These are phyloP conservation scores for Hemileccinum impolitum DNA, from an alignment of 768 basidiomycete genomes.

Conservation along the genomic window DNA sequence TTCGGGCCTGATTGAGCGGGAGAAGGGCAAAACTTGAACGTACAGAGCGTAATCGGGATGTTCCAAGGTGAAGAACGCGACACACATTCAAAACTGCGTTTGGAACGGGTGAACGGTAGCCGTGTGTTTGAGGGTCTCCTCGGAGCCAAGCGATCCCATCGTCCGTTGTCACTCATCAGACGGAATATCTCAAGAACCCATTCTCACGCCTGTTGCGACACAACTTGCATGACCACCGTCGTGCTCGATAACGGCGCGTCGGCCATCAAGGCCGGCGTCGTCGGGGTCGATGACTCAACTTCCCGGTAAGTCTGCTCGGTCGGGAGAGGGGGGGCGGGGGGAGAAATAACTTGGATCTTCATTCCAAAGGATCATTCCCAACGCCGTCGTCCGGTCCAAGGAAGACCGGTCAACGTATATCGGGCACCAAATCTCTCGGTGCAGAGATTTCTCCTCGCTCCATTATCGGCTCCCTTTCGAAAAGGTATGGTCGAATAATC, in stretches of 20 bases:
- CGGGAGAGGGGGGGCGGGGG: too few relatives aligned
- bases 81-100: constrained; percentile 43
- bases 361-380: constrained; percentile 59
- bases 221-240: constrained; percentile 38
- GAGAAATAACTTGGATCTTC: background rate
- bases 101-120: too few relatives aligned
- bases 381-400: constrained; percentile 83
- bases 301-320: constrained; percentile 19
- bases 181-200: constrained; percentile 4
- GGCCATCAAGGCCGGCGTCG: constrained; percentile 72
- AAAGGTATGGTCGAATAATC: constrained; percentile 47
- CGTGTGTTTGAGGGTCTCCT: too few relatives aligned
- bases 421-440: constrained; percentile 78
- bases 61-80: constrained; percentile 73
- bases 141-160: too few relatives aligned
- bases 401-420: constrained; percentile 79
- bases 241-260: constrained; percentile 88
- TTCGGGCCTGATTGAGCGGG: too few relatives aligned
- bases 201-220: constrained; percentile 10
- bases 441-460: constrained; percentile 77
- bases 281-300: constrained; percentile 29
- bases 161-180: too few relatives aligned
- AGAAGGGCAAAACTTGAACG: constrained; percentile 17
- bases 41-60: constrained; percentile 79
- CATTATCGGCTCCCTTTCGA: constrained; percentile 86